These are phyloP conservation scores for Eremothecium sinecaudum DNA, from an alignment of 1,139 yeast species.

Conservation along the genomic window DNA sequence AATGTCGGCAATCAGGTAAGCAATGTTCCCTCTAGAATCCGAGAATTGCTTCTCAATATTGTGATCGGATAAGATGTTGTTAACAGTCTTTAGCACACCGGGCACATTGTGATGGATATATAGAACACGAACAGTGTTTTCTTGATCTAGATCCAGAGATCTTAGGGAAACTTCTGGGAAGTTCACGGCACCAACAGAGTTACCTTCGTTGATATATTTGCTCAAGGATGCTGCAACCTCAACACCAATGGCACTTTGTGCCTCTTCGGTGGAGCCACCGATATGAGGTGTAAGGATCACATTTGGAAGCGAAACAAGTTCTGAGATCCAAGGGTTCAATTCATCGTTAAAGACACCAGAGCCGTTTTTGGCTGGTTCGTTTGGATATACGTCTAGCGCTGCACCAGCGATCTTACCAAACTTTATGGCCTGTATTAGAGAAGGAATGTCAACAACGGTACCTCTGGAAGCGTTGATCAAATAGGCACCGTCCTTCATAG, in stretches of 20 bases:
- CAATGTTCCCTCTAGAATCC: conserved; percentile 91
- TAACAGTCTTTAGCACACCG: conserved; percentile 95
- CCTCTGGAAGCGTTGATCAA: conserved; percentile 96
- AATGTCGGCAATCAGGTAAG: conserved; percentile 96
- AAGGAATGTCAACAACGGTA: conserved; percentile 92
- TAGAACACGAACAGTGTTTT: conserved; percentile 81
- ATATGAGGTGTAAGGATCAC: conserved; percentile 93
- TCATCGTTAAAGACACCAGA: conserved; percentile 62
- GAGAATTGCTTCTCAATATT: conserved; percentile 97
- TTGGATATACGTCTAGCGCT: conserved; percentile 92
- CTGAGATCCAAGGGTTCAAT: conserved; percentile 77
- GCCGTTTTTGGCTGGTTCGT: conserved; percentile 97
- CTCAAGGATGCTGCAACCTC: conserved; percentile 84
- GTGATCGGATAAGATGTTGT: conserved; percentile 88
- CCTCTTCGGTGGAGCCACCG: conserved; percentile 99
- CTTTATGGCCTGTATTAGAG: conserved; percentile 83
- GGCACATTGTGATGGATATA: conserved; percentile 98
- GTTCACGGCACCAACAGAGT: conserved; percentile 92
- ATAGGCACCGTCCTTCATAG: conserved; percentile 95
- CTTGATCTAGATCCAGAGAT: conserved; percentile 80
- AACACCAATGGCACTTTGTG: conserved; percentile 94
- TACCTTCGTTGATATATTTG: conserved; percentile 92
- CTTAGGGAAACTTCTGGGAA: conserved; percentile 97
- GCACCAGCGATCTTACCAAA: conserved; percentile 95
- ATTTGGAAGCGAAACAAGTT: conserved; percentile 73